Evolutionary conservation across 2,329 filamentous ascomycete species (phyloP).

Genomic region (Escovopsis sp.): DNA sequence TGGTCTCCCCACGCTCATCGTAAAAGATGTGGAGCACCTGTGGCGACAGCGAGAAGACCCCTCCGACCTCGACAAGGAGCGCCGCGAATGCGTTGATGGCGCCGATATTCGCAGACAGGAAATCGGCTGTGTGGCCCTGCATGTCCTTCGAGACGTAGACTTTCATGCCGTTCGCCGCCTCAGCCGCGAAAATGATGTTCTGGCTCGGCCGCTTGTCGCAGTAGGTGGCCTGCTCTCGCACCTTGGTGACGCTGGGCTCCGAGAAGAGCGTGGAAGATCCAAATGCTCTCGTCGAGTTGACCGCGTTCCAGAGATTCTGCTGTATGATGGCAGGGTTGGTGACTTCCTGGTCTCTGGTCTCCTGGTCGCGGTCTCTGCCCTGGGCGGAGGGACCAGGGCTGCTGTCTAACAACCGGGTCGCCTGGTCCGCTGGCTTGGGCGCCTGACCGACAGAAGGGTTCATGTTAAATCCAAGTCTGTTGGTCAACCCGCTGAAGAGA

Average conservation of each 20-base stretch:
- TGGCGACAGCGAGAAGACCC: constrained; percentile 55
- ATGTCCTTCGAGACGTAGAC: constrained; percentile 52
- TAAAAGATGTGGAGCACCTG: constrained; percentile 74
- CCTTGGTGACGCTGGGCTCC: constrained; percentile 51
- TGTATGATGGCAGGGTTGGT: constrained; percentile 47
- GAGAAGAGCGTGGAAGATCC: constrained; percentile 60
- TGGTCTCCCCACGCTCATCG: constrained; percentile 62
- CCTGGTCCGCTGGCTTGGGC: neutral
- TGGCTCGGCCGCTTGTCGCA: constrained; percentile 65
- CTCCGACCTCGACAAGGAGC: constrained; percentile 53
- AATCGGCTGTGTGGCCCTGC: constrained; percentile 27
- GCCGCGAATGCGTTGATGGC: constrained; percentile 54
- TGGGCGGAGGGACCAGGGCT: constrained; percentile 4
- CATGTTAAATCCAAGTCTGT: constrained; percentile 35
- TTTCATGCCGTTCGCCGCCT: constrained; percentile 55
- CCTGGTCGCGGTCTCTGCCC: constrained; percentile 6
- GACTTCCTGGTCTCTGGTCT: constrained; percentile 34
- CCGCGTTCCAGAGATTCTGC: constrained; percentile 60
- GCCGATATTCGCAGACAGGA: constrained; percentile 44
- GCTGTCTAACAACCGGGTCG: constrained; percentile 15
- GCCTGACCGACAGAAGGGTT: constrained; percentile 29
- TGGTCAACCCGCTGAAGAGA: constrained; percentile 53
- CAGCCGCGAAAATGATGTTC: constrained; percentile 55
- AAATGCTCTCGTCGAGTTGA: constrained; percentile 63
- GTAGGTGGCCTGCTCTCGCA: constrained; percentile 73